Evolutionary conservation across 352 stramenopile species (phyloP).

Genomic region (Pythium rishiriense): DNA sequence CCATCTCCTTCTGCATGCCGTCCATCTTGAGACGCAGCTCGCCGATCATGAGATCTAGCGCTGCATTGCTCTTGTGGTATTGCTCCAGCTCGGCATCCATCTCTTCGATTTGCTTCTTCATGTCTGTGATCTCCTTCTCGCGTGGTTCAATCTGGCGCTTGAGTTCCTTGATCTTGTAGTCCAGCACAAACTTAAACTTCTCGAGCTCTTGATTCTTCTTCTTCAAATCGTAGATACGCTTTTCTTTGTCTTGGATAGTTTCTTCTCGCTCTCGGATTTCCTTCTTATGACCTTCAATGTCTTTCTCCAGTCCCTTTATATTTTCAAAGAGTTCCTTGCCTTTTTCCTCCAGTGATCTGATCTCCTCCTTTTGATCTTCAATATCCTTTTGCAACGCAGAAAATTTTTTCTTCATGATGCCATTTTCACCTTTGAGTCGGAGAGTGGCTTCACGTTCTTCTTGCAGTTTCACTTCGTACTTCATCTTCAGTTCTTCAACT

Average conservation of each 20-base stretch:
- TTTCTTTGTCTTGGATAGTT: slow-evolving; percentile 96
- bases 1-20: slow-evolving; percentile 86
- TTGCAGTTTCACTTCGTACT: slow-evolving; percentile 90
- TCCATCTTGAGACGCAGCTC: slow-evolving; percentile 94
- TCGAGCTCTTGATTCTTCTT: slow-evolving; percentile 98
- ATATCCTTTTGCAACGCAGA: slow-evolving; percentile 93
- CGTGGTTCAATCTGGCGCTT: slow-evolving; percentile 96
- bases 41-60: slow-evolving; percentile 94
- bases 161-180: slow-evolving; percentile 97
- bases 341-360: slow-evolving; percentile 89
- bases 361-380: slow-evolving; percentile 95
- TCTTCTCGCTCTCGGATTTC: slow-evolving; percentile 93
- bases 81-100: slow-evolving; percentile 95
- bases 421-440: slow-evolving; percentile 94
- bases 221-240: slow-evolving; percentile 96
- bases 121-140: slow-evolving; percentile 93
- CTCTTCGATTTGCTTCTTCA: slow-evolving; percentile 95
- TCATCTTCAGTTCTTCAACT: slow-evolving; percentile 91
- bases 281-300: slow-evolving; percentile 93
- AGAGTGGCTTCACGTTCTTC: slow-evolving; percentile 90
- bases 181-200: slow-evolving; percentile 97
- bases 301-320: slow-evolving; percentile 91
- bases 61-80: slow-evolving; percentile 95
- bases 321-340: slow-evolving; percentile 92
- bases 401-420: slow-evolving; percentile 98